Evolutionary conservation across 73 alveolate species (phyloP).

Genomic region (Paraurostyla sp.): DNA sequence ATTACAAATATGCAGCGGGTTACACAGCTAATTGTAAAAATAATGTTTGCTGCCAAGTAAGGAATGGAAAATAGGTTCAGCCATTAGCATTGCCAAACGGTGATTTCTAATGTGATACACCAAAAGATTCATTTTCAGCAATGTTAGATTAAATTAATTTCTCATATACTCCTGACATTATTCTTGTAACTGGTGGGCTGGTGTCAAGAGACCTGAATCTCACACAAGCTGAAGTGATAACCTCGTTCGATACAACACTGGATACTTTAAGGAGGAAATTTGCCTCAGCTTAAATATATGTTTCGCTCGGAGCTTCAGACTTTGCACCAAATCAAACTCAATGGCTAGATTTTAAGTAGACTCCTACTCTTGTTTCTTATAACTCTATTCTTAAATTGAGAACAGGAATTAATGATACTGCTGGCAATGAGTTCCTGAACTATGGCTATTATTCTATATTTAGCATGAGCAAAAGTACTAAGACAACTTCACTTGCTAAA

Average conservation of each 20-base stretch:
- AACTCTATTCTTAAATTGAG: neutral
- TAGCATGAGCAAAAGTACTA: neutral
- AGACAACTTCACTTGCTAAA: slow-evolving; percentile 24
- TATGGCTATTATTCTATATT: slow-evolving; percentile 49
- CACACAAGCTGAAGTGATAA: neutral
- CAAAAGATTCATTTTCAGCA: neutral
- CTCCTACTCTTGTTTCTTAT: neutral
- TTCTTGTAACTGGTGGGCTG: slow-evolving; percentile 32
- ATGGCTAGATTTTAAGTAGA: neutral
- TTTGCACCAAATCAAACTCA: slow-evolving; percentile 4
- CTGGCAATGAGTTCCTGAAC: neutral
- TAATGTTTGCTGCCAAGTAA: slow-evolving; percentile 22
- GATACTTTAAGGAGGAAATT: neutral
- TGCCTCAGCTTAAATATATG: neutral
- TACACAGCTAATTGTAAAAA: neutral
- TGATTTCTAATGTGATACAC: slow-evolving; percentile 20
- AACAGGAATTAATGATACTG: slow-evolving; percentile 10
- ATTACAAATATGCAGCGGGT: slow-evolving; percentile 12
- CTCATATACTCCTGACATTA: neutral
- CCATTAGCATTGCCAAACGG: slow-evolving; percentile 22
- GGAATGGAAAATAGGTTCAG: neutral
- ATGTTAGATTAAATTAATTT: neutral
- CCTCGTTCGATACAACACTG: neutral
- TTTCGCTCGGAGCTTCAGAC: neutral
- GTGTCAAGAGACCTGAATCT: slow-evolving; percentile 6